These are phyloP conservation scores for Aspergillus quadrilineatus DNA, from an alignment of 2,329 filamentous ascomycete genomes.

Conservation along the genomic window DNA sequence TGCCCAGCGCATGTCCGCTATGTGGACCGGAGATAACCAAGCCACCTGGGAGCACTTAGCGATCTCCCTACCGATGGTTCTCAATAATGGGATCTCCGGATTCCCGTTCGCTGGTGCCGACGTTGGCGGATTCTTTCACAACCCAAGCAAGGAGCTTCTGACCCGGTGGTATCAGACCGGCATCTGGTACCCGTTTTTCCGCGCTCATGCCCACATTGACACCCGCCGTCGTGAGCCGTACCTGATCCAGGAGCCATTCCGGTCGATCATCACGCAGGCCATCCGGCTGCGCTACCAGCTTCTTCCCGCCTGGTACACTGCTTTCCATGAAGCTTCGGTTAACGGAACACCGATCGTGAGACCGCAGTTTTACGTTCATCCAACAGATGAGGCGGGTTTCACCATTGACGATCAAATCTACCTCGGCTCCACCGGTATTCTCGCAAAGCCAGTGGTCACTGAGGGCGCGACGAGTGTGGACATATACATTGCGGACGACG, in stretches of 20 bases:
- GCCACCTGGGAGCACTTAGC: slow-evolving; percentile 88
- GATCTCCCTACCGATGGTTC: slow-evolving; percentile 87
- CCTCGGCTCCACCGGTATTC: slow-evolving; percentile 78
- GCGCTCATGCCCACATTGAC: slow-evolving; percentile 94
- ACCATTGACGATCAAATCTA: slow-evolving; percentile 91
- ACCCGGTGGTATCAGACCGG: slow-evolving; percentile 96
- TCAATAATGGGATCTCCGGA: slow-evolving; percentile 88
- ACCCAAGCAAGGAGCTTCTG: slow-evolving; percentile 87
- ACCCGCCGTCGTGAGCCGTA: slow-evolving; percentile 93
- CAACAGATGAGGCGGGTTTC: slow-evolving; percentile 81
- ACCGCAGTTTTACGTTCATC: slow-evolving; percentile 91
- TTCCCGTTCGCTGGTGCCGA: slow-evolving; percentile 94
- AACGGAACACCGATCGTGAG: slow-evolving; percentile 84
- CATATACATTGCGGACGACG: slow-evolving; percentile 84
- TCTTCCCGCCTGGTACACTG: slow-evolving; percentile 93
- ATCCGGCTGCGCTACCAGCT: slow-evolving; percentile 85
- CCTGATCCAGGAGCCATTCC: slow-evolving; percentile 79
- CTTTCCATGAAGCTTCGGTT: slow-evolving; percentile 83
- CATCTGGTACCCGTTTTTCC: slow-evolving; percentile 97
- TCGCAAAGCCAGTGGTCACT: slow-evolving; percentile 86
- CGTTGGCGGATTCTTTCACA: slow-evolving; percentile 96
- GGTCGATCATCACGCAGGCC: slow-evolving; percentile 79
- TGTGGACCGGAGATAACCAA: slow-evolving; percentile 99
- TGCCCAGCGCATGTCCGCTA: slow-evolving; percentile 83
- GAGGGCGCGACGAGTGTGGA: slow-evolving; percentile 71